phyloP scores from a whole-genome alignment of 768 basidiomycete species.

The Leucosporidium creatinivorum region DNA sequence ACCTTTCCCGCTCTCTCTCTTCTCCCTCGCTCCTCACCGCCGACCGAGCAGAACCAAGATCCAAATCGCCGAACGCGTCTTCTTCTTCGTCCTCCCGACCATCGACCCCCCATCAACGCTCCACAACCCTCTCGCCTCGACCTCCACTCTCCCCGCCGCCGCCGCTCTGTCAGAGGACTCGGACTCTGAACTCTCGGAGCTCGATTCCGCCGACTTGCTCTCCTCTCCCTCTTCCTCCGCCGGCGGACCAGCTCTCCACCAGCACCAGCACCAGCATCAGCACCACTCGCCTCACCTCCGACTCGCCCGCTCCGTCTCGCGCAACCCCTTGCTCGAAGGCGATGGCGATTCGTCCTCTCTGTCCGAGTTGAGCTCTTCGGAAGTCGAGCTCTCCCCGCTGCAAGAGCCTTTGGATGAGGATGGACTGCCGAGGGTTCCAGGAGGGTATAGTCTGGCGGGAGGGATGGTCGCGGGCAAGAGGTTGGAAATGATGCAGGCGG shows the following conservation, averaged over 20 bases:
- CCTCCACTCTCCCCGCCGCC: not conserved
- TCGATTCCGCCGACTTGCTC: no score
- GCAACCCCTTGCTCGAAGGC: not conserved
- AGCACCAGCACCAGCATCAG: no score
- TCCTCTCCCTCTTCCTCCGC: no score
- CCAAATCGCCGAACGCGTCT: conserved; percentile 93
- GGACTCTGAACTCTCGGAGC: not conserved
- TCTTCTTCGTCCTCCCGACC: conserved; percentile 83
- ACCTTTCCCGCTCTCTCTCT: not conserved
- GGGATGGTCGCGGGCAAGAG: not conserved
- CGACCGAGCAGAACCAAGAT: conserved; percentile 63
- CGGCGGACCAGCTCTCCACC: no score
- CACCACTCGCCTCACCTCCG: no score
- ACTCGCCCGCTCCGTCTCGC: no score
- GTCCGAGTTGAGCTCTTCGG: not conserved
- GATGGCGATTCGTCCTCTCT: not conserved
- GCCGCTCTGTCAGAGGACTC: not conserved
- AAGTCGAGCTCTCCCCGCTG: conserved; percentile 3
- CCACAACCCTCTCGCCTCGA: not conserved
- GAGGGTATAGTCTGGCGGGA: no score
- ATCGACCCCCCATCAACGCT: conserved; percentile 17
- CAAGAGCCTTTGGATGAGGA: not conserved
- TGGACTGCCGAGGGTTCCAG: no score
- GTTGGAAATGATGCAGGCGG: conserved; percentile 6
- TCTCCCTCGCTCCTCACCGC: conserved; percentile 14